A percentile compares a stretch with the other conserved stretches of the same genome.
Evolutionary conservation across 495 filamentous ascomycete species (phyloP).

Genomic region (Daldinia concentrica): DNA sequence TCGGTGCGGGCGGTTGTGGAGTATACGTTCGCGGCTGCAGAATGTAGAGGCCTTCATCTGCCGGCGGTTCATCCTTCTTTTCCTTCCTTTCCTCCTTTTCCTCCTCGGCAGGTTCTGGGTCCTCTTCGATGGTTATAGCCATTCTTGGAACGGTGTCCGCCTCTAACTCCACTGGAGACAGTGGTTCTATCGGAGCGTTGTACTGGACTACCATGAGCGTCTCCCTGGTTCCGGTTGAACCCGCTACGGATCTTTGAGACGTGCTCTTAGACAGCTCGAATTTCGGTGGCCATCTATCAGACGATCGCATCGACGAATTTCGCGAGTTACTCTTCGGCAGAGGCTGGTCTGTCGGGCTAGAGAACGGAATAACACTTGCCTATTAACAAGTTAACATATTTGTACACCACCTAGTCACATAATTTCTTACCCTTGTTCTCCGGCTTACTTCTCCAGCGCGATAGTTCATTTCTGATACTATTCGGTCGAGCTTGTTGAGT

Average conservation of each 20-base stretch:
- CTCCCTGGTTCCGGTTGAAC: conserved; percentile 26
- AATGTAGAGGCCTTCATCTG: conserved; percentile 54
- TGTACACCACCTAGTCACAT: background rate
- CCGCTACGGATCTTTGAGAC: conserved; percentile 29
- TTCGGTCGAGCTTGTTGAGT: conserved; percentile 69
- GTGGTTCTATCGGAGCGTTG: conserved; percentile 28
- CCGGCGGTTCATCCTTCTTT: conserved; percentile 32
- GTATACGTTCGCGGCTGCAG: conserved; percentile 64
- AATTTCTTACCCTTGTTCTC: conserved; percentile 60
- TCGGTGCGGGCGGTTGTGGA: conserved; percentile 58
- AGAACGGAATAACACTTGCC: conserved; percentile 34
- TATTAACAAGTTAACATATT: conserved; percentile 22
- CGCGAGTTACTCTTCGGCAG: conserved; percentile 31
- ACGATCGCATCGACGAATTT: conserved; percentile 30
- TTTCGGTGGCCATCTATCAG: conserved; percentile 27
- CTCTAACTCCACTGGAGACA: conserved; percentile 34
- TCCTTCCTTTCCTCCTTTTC: conserved; percentile 25
- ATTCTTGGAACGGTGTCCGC: conserved; percentile 27
- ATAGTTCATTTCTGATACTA: conserved; percentile 80
- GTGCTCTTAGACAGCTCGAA: conserved; percentile 25
- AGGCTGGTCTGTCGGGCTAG: conserved; percentile 24
- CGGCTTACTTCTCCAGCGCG: conserved; percentile 78
- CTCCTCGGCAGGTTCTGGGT: conserved; percentile 18
- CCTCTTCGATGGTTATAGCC: conserved; percentile 26
- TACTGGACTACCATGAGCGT: conserved; percentile 39